Evolutionary conservation across 2,329 filamentous ascomycete species (phyloP).

Genomic region (Kalmusia sp.): DNA sequence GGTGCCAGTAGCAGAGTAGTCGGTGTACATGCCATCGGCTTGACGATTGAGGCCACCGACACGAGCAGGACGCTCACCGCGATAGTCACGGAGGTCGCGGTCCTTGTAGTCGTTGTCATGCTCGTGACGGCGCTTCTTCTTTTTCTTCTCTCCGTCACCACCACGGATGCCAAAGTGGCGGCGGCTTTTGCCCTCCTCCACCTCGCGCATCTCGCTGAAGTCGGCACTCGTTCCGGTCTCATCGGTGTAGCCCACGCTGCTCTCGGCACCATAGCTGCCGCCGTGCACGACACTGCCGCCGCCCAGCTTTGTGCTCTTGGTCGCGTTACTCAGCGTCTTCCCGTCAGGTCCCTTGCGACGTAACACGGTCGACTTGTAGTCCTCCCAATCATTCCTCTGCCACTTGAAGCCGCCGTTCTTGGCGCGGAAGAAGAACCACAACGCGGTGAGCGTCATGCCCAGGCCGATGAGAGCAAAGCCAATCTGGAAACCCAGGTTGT

Average conservation of each 20-base stretch:
- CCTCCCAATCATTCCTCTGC: slow-evolving; percentile 89
- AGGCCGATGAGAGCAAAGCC: slow-evolving; percentile 86
- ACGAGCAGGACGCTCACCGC: slow-evolving; percentile 82
- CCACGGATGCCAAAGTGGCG: slow-evolving; percentile 49
- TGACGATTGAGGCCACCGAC: slow-evolving; percentile 89
- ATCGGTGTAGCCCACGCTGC: slow-evolving; percentile 52
- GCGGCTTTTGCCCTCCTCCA: slow-evolving; percentile 51
- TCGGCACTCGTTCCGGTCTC: slow-evolving; percentile 54
- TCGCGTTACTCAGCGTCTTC: slow-evolving; percentile 82
- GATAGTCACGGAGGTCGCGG: slow-evolving; percentile 78
- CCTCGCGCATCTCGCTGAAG: slow-evolving; percentile 49
- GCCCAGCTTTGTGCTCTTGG: slow-evolving; percentile 82
- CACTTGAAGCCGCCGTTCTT: slow-evolving; percentile 95
- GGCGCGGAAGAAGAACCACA: slow-evolving; percentile 98
- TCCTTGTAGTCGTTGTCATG: slow-evolving; percentile 61
- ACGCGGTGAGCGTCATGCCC: slow-evolving; percentile 73
- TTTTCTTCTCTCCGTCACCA: slow-evolving; percentile 50
- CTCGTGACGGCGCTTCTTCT: slow-evolving; percentile 53
- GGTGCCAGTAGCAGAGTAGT: slow-evolving; percentile 73
- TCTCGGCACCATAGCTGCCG: slow-evolving; percentile 54
- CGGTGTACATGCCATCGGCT: slow-evolving; percentile 79
- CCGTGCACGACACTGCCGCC: slow-evolving; percentile 81
- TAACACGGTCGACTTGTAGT: slow-evolving; percentile 95
- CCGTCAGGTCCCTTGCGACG: slow-evolving; percentile 89
- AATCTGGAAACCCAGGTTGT: slow-evolving; percentile 73